These are phyloP conservation scores for Penicillium fuscoglaucum DNA, from an alignment of 2,329 filamentous ascomycete genomes.

Conservation along the genomic window DNA sequence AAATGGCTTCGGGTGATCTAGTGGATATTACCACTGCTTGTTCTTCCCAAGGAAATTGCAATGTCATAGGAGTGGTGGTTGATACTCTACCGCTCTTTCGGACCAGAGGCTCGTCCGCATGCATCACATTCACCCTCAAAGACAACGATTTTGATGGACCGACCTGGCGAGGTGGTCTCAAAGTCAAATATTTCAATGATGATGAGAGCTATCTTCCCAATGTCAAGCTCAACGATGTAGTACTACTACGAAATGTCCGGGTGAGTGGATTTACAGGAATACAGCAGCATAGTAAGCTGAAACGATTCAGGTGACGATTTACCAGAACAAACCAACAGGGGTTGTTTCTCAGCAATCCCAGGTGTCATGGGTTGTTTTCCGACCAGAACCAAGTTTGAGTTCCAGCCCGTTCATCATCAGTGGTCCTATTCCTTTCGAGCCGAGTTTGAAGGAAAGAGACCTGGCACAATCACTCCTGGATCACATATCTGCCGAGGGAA, in stretches of 20 bases:
- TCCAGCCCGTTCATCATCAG: conserved; percentile 24
- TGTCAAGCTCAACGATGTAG: conserved; percentile 59
- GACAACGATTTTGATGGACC: conserved; percentile 54
- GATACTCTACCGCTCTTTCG: conserved; percentile 59
- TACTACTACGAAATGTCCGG: conserved; percentile 61
- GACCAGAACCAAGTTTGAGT: conserved; percentile 25
- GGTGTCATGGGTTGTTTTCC: conserved; percentile 40
- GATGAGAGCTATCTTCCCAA: conserved; percentile 46
- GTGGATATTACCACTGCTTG: conserved; percentile 50
- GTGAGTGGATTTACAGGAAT: conserved; percentile 38
- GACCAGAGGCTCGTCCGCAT: conserved; percentile 59
- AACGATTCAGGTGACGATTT: conserved; percentile 21
- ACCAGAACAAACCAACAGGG: conserved; percentile 24
- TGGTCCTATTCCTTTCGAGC: conserved; percentile 31
- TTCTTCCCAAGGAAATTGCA: conserved; percentile 44
- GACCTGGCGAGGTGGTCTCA: conserved; percentile 42
- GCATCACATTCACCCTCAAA: conserved; percentile 61
- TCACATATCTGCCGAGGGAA: neutral
- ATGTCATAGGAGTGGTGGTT: conserved; percentile 69
- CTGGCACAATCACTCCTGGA: conserved; percentile 33
- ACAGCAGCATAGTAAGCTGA: neutral
- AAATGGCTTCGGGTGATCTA: conserved; percentile 40
- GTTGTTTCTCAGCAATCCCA: conserved; percentile 30
- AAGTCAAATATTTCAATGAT: conserved; percentile 63
- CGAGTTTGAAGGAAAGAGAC: conserved; percentile 31